Base-by-base conservation (phyloP, 768 basidiomycete genomes). In the Megacollybia marginata region DNA sequence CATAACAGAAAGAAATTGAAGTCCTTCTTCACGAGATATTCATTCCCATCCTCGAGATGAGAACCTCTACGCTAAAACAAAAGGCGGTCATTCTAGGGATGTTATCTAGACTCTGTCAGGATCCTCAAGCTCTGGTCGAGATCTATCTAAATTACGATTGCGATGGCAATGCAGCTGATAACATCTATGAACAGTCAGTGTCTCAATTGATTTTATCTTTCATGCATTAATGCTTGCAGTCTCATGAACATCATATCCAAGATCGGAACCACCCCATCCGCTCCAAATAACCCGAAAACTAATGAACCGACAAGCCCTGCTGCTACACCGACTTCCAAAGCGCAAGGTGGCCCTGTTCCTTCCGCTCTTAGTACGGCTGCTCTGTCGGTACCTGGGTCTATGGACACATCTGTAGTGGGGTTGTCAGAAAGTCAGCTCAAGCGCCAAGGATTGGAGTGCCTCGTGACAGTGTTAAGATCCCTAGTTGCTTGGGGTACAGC, bases 101-200 rank as follows among this genome's bases (percentile, higher is more conserved):
- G 85, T 65, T 95, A 31, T 81, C 80, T 15, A 81, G 88, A 38
- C 69, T 99, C 13, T 94, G 90, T 59, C 90, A 95, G 64, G 96
- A 98, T 60, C 93, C 96, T 2, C 96, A 98, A 65, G 93, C 95
- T 9, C 73, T 99, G 16, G 96, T 99, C 31, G 96, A 99, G 65
- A 83, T 98, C 50, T 99, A 98, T 69, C 83, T 99, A 63, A 99
- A 99, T 65, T 99, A 99, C 62, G 96, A 99, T 62, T 99, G 96
- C 63, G 96, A 99, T 61, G 81, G 92, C 52, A 86, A 92, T 52
- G 92, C 95, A 4, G 79, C 79, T 9, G 95, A 96, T 60, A 98
- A 99, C 68, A 94, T 98, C 51, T 99, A 98, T 66, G 96, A 99
- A 60, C 89, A 90, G 83, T 91, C 59, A 60, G 85, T 68, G 9